Base-by-base conservation (phyloP, 1,139 yeast species). In the Suhomyces bokatorum region DNA sequence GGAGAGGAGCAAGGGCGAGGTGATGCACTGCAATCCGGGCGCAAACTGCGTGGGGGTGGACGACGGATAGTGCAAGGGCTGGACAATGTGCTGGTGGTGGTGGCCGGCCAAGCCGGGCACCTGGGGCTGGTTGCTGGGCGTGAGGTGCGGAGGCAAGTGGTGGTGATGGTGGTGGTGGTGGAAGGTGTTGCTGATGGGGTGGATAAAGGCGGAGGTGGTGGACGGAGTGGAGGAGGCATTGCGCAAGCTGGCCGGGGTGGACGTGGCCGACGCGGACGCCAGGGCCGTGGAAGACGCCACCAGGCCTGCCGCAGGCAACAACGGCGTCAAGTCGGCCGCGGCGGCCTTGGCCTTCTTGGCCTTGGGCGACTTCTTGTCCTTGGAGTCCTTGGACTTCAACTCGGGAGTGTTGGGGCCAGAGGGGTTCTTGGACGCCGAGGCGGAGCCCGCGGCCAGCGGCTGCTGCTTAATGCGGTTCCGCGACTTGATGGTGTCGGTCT, bases 401-500 rank as follows among this genome's bases (percentile, higher is more conserved):
- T 74, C 78, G 0, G 79, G 79, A 13, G 78, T 73, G 48, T 70
- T 71, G 12, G 78, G 75, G 36, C 68, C 66, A 33, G 68, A 62
- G 15, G 62, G 55, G 43, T 61, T 63, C 36, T 46, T 44, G 37
- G 60, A 52, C 35, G 54, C 55, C 46, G 55, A 58, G 39, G 69
- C 42, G 29, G 45, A 30, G 16, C 34, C 30, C 2, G 46, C 43
- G 22, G 45, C 45, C 13, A 46, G 52, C 7, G 49, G 45, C 35
- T 50, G 74, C 53, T 77, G 80, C 61, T 83, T 83, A 56, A 81
- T 86, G 58, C 98, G 77, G 63, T 90, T 90, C 59, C 97, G 77
- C 37, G 95, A 84, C 66, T 90, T 88, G 61, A 91, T 91, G 20
- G 93, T 90, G 65, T 90, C 96, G 6, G 96, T 89, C 62, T 91